Base-by-base conservation (phyloP, 2,329 filamentous ascomycete species). In the Aspergillus intermedius region DNA sequence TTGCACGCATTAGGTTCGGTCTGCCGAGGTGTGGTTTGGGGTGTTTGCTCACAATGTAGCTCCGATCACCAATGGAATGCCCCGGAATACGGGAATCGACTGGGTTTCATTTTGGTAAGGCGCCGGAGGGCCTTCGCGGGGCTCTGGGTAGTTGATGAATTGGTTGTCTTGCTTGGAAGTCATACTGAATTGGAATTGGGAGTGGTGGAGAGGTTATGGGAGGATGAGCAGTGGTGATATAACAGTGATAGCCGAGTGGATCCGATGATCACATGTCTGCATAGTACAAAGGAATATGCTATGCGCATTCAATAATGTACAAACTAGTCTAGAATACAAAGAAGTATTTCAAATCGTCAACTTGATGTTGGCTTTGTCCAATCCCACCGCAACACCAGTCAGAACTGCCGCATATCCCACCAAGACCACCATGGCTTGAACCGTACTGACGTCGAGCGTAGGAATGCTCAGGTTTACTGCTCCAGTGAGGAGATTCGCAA, bases 401-500 rank as follows among this genome's bases (percentile, higher is more conserved):
- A 96, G 52, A 0, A 77, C 70, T 2, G 74, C 78, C 45, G 84
- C 84, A 68, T 97, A 97, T 4, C 67, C 80, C 19, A 88, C 68
- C 54, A 98, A 67, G 30, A 96, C 82, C 0, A 68, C 83, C 81
- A 95, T 88, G 0, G 90, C 81, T 48, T 73, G 67, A 3, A 78
- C 59, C 7, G 81, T 79, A 4, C 76, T 77, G 54, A 86, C 82
- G 63, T 91, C 79, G 55, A 97, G 70, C 2, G 93, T 98, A 35
- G 85, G 84, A 47, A 97, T 69, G 3, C 84, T 87, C 77, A 98
- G 76, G 66, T 98, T 98, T 47, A 97, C 85, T 13, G 89, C 64
- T 0, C 93, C 93, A 0, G 93, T 98, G 53, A 95, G 69, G 42
- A 98, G 69, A 63, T 98, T 98, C 2, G 93, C 91, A 34, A 91